These are phyloP conservation scores for Candida tammaniensis DNA, from an alignment of 805 yeast species.

Conservation along the genomic window DNA sequence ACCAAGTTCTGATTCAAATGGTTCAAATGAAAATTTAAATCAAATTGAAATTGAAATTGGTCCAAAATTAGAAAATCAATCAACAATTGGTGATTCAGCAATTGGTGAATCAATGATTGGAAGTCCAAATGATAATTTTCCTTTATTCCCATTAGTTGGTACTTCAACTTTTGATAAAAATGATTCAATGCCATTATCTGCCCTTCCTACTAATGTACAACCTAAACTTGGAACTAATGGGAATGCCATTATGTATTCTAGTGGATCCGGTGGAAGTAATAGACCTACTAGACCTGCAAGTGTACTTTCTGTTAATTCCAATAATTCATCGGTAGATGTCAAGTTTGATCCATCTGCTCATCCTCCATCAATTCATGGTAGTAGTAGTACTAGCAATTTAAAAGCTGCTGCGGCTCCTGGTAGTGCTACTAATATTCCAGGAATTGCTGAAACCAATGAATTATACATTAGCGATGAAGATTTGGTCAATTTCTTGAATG, in stretches of 20 bases:
- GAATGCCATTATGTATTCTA: too few relatives aligned
- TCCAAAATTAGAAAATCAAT: too few relatives aligned
- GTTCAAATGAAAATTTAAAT: too few relatives aligned
- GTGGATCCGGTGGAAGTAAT: not conserved
- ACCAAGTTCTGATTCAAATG: not conserved
- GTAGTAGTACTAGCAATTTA: conserved; percentile 6
- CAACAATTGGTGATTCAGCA: not conserved
- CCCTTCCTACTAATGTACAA: too few relatives aligned
- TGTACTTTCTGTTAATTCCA: conserved; percentile 37
- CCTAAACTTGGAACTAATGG: too few relatives aligned
- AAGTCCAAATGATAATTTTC: conserved; percentile 20
- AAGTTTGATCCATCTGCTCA: conserved; percentile 10
- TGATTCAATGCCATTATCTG: conserved; percentile 33
- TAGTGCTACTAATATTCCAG: conserved; percentile 1
- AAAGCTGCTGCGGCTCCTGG: conserved; percentile 3
- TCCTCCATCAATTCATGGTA: conserved; percentile 11
- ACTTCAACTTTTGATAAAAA: conserved; percentile 33
- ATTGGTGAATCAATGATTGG: not conserved
- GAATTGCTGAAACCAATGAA: conserved; percentile 13
- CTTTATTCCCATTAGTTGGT: conserved; percentile 43
- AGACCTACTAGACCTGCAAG: conserved; percentile 33
- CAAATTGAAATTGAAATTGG: not conserved
- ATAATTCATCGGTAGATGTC: conserved; percentile 24
- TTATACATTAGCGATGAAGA: conserved; percentile 15
- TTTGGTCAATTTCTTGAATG: conserved; percentile 8